Base-by-base conservation (phyloP, 2,329 filamentous ascomycete species). In the Cordyceps fumosorosea region DNA sequence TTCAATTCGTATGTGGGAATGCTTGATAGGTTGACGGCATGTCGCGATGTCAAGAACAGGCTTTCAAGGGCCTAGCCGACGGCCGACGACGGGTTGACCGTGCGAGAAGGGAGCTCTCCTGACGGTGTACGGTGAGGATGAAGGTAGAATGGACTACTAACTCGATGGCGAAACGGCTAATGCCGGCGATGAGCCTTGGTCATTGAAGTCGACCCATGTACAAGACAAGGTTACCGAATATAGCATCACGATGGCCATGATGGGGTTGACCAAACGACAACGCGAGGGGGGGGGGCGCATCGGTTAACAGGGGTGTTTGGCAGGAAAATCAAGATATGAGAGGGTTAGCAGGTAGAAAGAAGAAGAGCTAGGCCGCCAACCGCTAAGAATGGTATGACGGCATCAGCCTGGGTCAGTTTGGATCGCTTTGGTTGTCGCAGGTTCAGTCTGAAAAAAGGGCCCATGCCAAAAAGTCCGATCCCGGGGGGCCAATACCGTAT, bases 401-500 rank as follows among this genome's bases (percentile, higher is more conserved):
- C 40, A 45, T 56, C 54, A 53, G 42, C 20, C 44, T 45, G 42
- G 24, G 47, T 45, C 18, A 47, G 18, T 48, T 48, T 48, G 22
- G 45, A 48, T 44, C 26, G 6, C 11, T 29, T 29, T 48, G 22
- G n/a, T 16, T 56, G 54, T 56, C 54, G 24, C 54, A 56, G 54
- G 54, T 56, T 56, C 54, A 56, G 54, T 42, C 40, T 45, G 40
- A 45, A 48, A 29, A 37, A 40, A 40, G 20, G 54, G 54, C 12
- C 40, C 40, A 56, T 47, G 40, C 45, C 22, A 42, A 42, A 56
- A 48, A 45, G 54, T 56, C 54, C 44, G 54, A 56, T 56, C 54
- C 42, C 54, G 22, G 20, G 24, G 18, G 24, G 16, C 18, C 8
- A 12, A n/a, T 2, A n/a, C 20, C 6, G 20, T 37, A 37, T 7